Conservation (phyloP, 345 rosid species). For the Litchi chinensis region DNA sequence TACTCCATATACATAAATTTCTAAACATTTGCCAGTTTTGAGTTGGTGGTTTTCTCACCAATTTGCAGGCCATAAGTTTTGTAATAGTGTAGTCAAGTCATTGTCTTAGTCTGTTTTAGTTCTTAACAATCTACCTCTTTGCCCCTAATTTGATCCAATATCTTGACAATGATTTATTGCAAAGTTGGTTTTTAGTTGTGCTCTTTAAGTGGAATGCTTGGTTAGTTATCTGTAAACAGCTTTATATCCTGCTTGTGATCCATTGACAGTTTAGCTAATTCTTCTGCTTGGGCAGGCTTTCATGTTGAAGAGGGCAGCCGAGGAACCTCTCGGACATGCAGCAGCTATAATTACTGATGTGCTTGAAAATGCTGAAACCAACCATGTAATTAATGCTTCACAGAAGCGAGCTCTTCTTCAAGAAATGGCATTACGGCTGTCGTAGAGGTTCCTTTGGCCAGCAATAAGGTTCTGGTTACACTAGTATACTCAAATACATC, state of each 20-base stretch:
- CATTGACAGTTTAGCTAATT: slow-evolving; percentile 4
- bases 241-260: background rate
- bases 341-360: slow-evolving; percentile 89
- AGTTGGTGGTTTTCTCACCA: background rate
- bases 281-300: slow-evolving; percentile 65
- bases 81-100: background rate
- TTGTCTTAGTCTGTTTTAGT: background rate
- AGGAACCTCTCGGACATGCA: slow-evolving; percentile 97
- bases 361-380: slow-evolving; percentile 89
- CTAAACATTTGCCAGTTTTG: background rate
- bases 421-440: slow-evolving; percentile 92
- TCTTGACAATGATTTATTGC: background rate
- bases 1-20: background rate
- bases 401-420: slow-evolving; percentile 96
- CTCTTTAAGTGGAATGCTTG: background rate
- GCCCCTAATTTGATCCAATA: background rate
- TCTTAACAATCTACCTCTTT: background rate
- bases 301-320: slow-evolving; percentile 83
- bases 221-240: background rate
- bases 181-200: background rate
- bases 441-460: slow-evolving; percentile 30
- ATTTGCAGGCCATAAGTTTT: background rate
- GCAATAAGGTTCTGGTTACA: slow-evolving; percentile 10
- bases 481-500: background rate
- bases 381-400: slow-evolving; percentile 73